phyloP scores from a whole-genome alignment of 805 yeast genomes.

The Saccharomycopsis sp. region DNA sequence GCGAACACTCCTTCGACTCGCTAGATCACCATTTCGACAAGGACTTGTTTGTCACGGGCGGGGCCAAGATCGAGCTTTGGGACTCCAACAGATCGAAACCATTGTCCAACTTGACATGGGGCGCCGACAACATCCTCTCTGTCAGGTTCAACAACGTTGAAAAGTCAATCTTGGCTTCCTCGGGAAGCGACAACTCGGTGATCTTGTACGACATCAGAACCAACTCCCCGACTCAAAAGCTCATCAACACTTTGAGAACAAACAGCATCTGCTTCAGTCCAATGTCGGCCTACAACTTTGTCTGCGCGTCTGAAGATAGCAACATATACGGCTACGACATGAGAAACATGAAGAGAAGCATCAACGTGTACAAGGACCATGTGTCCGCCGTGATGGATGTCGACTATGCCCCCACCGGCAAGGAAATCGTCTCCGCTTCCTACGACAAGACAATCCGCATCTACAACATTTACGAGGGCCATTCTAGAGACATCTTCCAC shows the following conservation, averaged over 20 bases:
- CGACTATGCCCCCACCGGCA: slow-evolving; percentile 95
- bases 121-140: slow-evolving; percentile 79
- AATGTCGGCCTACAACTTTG: slow-evolving; percentile 92
- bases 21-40: slow-evolving; percentile 79
- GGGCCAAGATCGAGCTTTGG: slow-evolving; percentile 88
- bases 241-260: slow-evolving; percentile 72
- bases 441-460: slow-evolving; percentile 90
- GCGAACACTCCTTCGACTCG: slow-evolving; percentile 76
- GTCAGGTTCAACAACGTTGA: slow-evolving; percentile 88
- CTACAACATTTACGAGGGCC: slow-evolving; percentile 70
- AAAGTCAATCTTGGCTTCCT: slow-evolving; percentile 77
- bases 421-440: slow-evolving; percentile 89
- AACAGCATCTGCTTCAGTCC: slow-evolving; percentile 95
- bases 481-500: slow-evolving; percentile 90
- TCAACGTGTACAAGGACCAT: slow-evolving; percentile 88
- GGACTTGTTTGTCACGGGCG: slow-evolving; percentile 80
- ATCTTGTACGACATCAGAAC: slow-evolving; percentile 88
- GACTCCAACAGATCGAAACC: slow-evolving; percentile 75
- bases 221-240: slow-evolving; percentile 84
- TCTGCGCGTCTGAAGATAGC: slow-evolving; percentile 89
- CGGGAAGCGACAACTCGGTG: slow-evolving; percentile 85
- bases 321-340: slow-evolving; percentile 92
- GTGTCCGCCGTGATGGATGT: slow-evolving; percentile 92
- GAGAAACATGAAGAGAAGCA: slow-evolving; percentile 77
- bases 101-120: slow-evolving; percentile 80